Percentiles rank a stretch among this genome's conserved stretches.
These are phyloP conservation scores for Yamadazyma oceani DNA, from an alignment of 1,139 yeast species.

Conservation along the genomic window DNA sequence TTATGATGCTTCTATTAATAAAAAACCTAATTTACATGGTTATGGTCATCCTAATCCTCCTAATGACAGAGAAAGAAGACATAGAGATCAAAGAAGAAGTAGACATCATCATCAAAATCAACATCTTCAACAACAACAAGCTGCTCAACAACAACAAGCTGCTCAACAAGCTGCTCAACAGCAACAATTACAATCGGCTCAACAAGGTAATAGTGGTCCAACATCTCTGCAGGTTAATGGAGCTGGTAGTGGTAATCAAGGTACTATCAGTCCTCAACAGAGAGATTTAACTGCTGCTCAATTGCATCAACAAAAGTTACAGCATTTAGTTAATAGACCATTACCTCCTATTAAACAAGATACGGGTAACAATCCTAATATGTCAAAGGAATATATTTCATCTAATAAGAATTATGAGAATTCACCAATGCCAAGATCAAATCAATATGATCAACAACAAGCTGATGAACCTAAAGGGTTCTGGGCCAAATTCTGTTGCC, in stretches of 20 bases:
- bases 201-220: constrained; percentile 5
- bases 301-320: constrained; percentile 51
- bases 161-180: constrained; percentile 1
- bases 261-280: constrained; percentile 11
- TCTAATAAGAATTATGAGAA: constrained; percentile 16
- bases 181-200: constrained; percentile 6
- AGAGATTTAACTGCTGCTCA: constrained; percentile 26
- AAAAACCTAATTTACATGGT: constrained; percentile 88
- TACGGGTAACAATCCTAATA: constrained; percentile 21
- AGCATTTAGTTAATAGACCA: constrained; percentile 51
- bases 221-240: constrained; percentile 6
- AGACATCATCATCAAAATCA: constrained; percentile 35
- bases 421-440: constrained; percentile 24
- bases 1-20: constrained; percentile 81
- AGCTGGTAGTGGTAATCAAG: constrained; percentile 6
- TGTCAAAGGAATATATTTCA: constrained; percentile 18
- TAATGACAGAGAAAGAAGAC: constrained; percentile 55
- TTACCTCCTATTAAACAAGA: constrained; percentile 53
- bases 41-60: constrained; percentile 69
- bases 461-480: constrained; percentile 42
- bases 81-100: constrained; percentile 44
- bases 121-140: constrained; percentile 22
- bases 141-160: constrained; percentile 18
- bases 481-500: constrained; percentile 49
- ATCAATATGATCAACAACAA: constrained; percentile 41